phyloP scores from a whole-genome alignment of 192 early-diverging fungal genomes.

The Entrophospora sp. region DNA sequence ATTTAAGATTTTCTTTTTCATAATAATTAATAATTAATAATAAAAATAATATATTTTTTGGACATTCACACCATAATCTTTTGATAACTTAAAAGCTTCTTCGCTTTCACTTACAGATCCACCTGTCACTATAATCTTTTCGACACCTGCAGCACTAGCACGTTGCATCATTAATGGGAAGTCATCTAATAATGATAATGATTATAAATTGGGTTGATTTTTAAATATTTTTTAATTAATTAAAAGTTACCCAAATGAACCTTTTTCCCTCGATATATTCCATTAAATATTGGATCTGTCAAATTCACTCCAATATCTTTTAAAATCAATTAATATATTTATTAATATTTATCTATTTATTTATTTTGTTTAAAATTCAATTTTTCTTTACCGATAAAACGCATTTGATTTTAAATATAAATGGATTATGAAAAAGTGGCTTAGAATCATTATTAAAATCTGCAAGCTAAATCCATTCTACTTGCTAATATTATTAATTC shows the following conservation, averaged over 20 bases:
- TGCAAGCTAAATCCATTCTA: no score
- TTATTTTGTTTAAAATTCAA: not conserved
- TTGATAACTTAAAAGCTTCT: slow-evolving; percentile 50
- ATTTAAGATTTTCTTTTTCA: no score
- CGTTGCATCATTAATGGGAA: slow-evolving; percentile 54
- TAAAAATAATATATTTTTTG: not conserved
- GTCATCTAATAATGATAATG: slow-evolving; percentile 41
- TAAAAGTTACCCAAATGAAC: slow-evolving; percentile 49
- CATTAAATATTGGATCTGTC: slow-evolving; percentile 79
- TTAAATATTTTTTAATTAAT: not conserved
- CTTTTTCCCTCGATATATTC: slow-evolving; percentile 70
- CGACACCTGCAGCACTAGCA: slow-evolving; percentile 55
- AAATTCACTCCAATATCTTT: slow-evolving; percentile 85
- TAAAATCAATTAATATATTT: not conserved
- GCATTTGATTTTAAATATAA: no score
- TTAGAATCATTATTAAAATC: no score
- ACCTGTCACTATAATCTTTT: slow-evolving; percentile 78
- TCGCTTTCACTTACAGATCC: slow-evolving; percentile 51
- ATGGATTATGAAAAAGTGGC: no score
- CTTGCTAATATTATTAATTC: no score
- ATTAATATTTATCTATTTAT: no score
- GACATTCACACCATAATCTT: slow-evolving; percentile 31
- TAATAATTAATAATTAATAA: not conserved
- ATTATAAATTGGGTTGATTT: not conserved
- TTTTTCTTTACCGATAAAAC: not conserved